Evolutionary conservation across 2,329 filamentous ascomycete genomes (phyloP).

Genomic region (Verticillium albo-atrum): DNA sequence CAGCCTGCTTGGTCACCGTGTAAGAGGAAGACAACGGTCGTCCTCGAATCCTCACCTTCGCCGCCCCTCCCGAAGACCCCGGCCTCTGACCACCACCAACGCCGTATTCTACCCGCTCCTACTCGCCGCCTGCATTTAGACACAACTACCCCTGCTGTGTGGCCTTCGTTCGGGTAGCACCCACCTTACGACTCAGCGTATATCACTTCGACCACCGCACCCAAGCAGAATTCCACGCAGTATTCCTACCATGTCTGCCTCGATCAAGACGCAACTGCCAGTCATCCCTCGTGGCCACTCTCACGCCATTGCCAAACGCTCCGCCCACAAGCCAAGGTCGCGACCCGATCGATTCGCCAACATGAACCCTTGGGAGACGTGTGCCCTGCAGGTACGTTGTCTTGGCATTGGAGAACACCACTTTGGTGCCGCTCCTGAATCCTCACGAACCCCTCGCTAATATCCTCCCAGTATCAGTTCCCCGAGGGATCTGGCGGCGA

Average conservation of each 20-base stretch:
- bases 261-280: background rate
- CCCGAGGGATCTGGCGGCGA: slow-evolving; percentile 15
- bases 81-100: background rate
- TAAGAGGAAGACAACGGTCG: background rate
- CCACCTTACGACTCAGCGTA: background rate
- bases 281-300: slow-evolving; percentile 3
- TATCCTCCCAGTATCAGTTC: slow-evolving; percentile 17
- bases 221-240: background rate
- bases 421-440: background rate
- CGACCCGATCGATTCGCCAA: slow-evolving; percentile 1
- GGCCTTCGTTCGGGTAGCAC: background rate
- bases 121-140: background rate
- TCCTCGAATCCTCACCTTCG: background rate
- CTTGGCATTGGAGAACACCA: background rate
- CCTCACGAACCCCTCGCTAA: background rate
- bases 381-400: slow-evolving; percentile 26
- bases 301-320: background rate
- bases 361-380: slow-evolving; percentile 30
- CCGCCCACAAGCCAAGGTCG: slow-evolving; percentile 2
- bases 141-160: background rate
- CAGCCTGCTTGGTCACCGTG: background rate
- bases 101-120: background rate
- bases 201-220: slow-evolving; percentile 4
- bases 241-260: background rate
- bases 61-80: background rate